Percentiles rank a stretch among this genome's conserved stretches.
phyloP scores from a whole-genome alignment of 2,329 filamentous ascomycete species.

The Trichoderma harzianum region DNA sequence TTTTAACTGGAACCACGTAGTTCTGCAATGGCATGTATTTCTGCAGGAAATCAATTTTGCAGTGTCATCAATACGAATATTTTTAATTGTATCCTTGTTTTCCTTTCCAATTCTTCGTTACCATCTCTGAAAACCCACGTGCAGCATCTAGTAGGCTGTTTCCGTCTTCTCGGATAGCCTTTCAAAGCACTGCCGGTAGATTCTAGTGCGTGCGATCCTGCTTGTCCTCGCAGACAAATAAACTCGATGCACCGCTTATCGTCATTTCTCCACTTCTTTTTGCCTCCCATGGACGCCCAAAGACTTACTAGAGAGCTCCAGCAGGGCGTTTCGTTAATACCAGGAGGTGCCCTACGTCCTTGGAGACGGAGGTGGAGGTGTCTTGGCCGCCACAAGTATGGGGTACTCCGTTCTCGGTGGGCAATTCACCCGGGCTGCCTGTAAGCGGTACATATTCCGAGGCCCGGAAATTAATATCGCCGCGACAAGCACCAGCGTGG shows the following conservation, averaged over 20 bases:
- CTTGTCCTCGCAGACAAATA: neutral
- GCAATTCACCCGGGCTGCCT: neutral
- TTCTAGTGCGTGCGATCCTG: neutral
- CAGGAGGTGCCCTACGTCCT: neutral
- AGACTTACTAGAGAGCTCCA: neutral
- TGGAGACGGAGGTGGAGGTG: neutral
- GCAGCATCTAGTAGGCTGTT: neutral
- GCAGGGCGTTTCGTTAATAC: neutral
- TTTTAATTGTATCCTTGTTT: neutral
- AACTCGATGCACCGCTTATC: neutral
- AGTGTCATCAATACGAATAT: neutral
- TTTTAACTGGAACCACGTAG: neutral
- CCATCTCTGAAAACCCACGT: neutral
- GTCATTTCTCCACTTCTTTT: constrained; percentile 3
- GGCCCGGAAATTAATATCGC: constrained; percentile 17
- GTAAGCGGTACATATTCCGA: neutral
- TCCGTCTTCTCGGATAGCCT: neutral
- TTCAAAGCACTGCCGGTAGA: neutral
- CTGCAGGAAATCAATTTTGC: neutral
- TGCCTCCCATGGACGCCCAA: neutral
- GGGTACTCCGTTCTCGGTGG: neutral
- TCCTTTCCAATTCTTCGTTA: neutral
- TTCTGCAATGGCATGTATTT: neutral
- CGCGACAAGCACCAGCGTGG: neutral
- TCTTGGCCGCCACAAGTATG: neutral